phyloP scores from a whole-genome alignment of 768 basidiomycete genomes.

The Exsudoporus frostii region DNA sequence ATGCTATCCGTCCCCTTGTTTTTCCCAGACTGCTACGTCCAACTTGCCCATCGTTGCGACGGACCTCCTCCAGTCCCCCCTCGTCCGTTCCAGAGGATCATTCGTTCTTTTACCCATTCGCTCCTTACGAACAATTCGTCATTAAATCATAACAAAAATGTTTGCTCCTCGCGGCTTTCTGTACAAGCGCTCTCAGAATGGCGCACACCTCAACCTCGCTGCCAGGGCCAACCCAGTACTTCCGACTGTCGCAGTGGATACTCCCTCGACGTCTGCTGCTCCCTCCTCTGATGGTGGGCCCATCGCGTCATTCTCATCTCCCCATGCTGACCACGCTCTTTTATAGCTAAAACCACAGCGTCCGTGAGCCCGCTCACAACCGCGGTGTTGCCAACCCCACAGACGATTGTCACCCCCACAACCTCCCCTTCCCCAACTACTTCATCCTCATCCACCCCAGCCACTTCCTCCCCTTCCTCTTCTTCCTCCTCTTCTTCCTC shows the following conservation, averaged over 20 bases:
- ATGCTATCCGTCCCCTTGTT: neutral
- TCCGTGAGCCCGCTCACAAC: neutral
- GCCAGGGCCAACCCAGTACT: neutral
- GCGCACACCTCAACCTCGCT: constrained; percentile 5
- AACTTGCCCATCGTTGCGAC: neutral
- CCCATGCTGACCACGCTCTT: neutral
- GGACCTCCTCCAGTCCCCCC: neutral
- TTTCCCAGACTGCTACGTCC: neutral
- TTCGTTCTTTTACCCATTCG: constrained; percentile 22
- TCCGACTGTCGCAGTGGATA: fast-evolving
- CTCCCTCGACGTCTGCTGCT: neutral
- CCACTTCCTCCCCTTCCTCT: constrained; percentile 9
- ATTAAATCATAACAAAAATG: constrained; percentile 10
- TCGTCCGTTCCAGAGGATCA: neutral
- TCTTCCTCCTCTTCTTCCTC: constrained; percentile 5
- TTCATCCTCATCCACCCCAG: constrained; percentile 5
- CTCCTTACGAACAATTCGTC: constrained; percentile 22
- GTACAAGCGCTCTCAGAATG: constrained; percentile 15
- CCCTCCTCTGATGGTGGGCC: neutral
- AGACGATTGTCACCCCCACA: constrained; percentile 18
- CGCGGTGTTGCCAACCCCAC: constrained; percentile 1
- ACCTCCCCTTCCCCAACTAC: neutral
- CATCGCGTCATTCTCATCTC: neutral
- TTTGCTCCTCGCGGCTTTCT: constrained; percentile 9
- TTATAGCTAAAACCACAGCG: constrained; percentile 1